Base-by-base conservation (phyloP, 2,329 filamentous ascomycete genomes). In the Botrytis fabae region DNA sequence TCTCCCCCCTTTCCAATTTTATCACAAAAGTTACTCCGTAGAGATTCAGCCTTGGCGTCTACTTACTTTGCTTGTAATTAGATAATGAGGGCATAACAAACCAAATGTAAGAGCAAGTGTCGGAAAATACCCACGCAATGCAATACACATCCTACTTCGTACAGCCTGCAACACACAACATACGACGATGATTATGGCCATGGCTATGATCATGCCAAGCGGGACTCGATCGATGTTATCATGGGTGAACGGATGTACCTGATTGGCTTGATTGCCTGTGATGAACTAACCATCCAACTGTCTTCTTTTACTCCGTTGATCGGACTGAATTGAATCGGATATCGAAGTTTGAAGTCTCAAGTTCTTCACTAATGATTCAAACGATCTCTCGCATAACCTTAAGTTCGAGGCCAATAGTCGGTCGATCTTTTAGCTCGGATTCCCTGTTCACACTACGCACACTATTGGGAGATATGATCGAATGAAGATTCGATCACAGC, bases 401-500 rank as follows among this genome's bases (percentile, higher is more conserved):
- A 44, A 63, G 12, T 12, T 40, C 61, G 61, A 28, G 38, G 38
- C 61, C 38, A 40, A 44, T 9, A 22, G 60, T n/a, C 8, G 25
- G 40, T 63, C 38, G n/a, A 63, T 64, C 40, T 44, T 18, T 16
- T 44, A 42, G 25, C 61, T 42, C 40, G 48, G 44, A 44, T 63
- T 28, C 40, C 61, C 25, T 63, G 16, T 12, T 22, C 40, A 62
- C 35, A 44, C 16, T 63, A 44, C 38, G 28, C 60, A 20, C 25
- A 63, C 60, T 63, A 63, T 63, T 63, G 60, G 38, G 38, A 62
- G 25, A 62, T 20, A 6, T 62, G 60, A 16, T 44, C 61, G n/a
- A 40, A 63, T 63, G 44, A 38, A 48, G 28, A 25, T 38, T 38
- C 51, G 44, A 12, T 38, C 22, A 48, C 28, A 44, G 42, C 63